phyloP scores from a whole-genome alignment of 1,284 basidiomycete species.

The Cryptococcus hybrid region DNA sequence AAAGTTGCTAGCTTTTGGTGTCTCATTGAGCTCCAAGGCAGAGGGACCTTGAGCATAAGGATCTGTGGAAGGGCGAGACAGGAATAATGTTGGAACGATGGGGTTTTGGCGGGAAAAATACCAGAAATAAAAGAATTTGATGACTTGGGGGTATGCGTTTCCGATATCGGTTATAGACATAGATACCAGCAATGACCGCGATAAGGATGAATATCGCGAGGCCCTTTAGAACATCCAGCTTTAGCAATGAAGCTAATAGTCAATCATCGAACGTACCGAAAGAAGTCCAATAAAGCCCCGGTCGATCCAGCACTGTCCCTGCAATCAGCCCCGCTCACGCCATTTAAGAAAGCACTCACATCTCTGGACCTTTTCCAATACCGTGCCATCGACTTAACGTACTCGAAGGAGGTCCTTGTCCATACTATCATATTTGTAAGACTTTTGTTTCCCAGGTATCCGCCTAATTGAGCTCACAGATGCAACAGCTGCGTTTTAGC shows the following conservation, averaged over 20 bases:
- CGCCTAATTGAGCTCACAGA: neutral
- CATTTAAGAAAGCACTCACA: slow-evolving; percentile 6
- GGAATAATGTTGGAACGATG: slow-evolving; percentile 12
- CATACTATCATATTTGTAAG: slow-evolving; percentile 6
- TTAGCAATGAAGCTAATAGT: neutral
- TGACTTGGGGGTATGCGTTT: slow-evolving; percentile 3
- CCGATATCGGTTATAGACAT: slow-evolving; percentile 14
- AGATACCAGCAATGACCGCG: slow-evolving; percentile 12
- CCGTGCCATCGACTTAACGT: slow-evolving; percentile 14
- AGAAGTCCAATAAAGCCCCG: slow-evolving; percentile 20
- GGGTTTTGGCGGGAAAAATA: neutral
- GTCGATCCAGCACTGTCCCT: slow-evolving; percentile 16
- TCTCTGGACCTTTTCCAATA: slow-evolving; percentile 8
- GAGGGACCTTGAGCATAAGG: slow-evolving; percentile 11
- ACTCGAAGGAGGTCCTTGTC: slow-evolving; percentile 14
- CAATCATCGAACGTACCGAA: slow-evolving; percentile 6
- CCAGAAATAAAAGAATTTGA: no score
- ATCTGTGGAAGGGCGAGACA: slow-evolving; percentile 16
- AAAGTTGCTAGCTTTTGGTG: slow-evolving; percentile 8
- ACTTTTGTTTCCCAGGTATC: neutral
- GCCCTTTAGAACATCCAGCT: slow-evolving; percentile 5
- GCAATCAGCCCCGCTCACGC: neutral
- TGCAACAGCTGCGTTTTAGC: neutral
- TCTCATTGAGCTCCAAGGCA: neutral
- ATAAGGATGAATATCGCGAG: slow-evolving; percentile 9